Evolutionary conservation across 768 basidiomycete species (phyloP).

Genomic region (Lentinula sp.): DNA sequence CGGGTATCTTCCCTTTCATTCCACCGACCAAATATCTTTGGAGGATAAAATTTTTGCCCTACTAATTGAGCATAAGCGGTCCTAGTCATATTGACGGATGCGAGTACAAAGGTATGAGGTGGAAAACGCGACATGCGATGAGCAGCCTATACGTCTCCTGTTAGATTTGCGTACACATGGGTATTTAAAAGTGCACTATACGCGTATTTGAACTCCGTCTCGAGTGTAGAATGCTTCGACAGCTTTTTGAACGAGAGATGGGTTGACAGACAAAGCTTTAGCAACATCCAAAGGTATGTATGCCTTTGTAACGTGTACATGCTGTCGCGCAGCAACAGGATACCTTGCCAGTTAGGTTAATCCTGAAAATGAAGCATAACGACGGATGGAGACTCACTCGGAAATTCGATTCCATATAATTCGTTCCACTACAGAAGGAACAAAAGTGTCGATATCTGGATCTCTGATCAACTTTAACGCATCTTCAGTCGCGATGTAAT

Average conservation of each 20-base stretch:
- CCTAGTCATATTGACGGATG: conserved; percentile 73
- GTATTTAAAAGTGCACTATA: conserved; percentile 28
- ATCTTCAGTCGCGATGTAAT: conserved; percentile 53
- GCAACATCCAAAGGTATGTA: conserved; percentile 80
- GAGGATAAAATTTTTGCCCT: conserved; percentile 89
- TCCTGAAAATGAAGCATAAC: neutral
- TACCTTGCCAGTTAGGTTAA: conserved; percentile 42
- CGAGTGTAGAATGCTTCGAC: conserved; percentile 94
- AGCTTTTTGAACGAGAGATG: conserved; percentile 76
- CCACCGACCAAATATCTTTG: conserved; percentile 81
- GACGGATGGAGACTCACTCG: conserved; percentile 35
- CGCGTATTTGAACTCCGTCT: conserved; percentile 84
- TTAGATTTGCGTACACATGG: neutral
- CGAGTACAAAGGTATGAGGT: conserved; percentile 57
- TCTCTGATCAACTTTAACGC: conserved; percentile 62
- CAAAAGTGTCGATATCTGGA: conserved; percentile 45
- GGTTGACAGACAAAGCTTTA: conserved; percentile 56
- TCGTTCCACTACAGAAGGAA: conserved; percentile 55
- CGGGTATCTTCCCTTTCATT: conserved; percentile 53
- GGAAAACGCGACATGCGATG: conserved; percentile 90
- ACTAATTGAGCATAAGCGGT: conserved; percentile 91
- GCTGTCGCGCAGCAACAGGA: conserved; percentile 56
- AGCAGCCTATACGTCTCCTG: conserved; percentile 51
- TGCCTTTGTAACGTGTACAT: conserved; percentile 72
- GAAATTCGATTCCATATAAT: conserved; percentile 67